These are phyloP conservation scores for Torulaspora quercuum DNA, from an alignment of 805 yeast species.

Conservation along the genomic window DNA sequence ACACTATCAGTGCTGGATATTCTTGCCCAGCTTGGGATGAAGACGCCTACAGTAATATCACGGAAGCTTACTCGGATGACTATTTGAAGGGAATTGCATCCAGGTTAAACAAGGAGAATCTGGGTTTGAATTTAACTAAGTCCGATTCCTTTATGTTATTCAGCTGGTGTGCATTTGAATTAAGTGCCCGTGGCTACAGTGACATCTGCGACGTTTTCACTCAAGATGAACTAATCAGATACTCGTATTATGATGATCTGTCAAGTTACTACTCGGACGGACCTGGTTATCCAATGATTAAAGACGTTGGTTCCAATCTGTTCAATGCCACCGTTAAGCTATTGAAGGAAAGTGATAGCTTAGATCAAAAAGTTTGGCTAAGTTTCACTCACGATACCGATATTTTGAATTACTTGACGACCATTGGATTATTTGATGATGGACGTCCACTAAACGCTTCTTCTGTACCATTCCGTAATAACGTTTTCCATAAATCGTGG, in stretches of 20 bases:
- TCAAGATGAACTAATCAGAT: slow-evolving; percentile 59
- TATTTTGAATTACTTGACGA: slow-evolving; percentile 56
- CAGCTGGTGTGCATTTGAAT: slow-evolving; percentile 69
- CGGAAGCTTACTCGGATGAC: slow-evolving; percentile 20
- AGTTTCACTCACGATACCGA: slow-evolving; percentile 77
- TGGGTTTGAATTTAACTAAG: slow-evolving; percentile 50
- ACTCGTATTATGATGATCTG: slow-evolving; percentile 59
- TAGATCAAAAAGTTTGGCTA: slow-evolving; percentile 55
- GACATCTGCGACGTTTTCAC: slow-evolving; percentile 67
- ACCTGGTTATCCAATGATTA: slow-evolving; percentile 56
- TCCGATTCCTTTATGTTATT: slow-evolving; percentile 53
- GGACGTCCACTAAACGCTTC: slow-evolving; percentile 43
- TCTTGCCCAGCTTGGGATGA: slow-evolving; percentile 42
- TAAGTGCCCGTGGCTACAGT: slow-evolving; percentile 65
- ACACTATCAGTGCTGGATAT: slow-evolving; percentile 46
- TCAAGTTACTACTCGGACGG: slow-evolving; percentile 59
- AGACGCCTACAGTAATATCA: slow-evolving; percentile 17
- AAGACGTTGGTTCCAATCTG: slow-evolving; percentile 59
- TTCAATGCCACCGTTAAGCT: slow-evolving; percentile 50
- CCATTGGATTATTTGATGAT: slow-evolving; percentile 51
- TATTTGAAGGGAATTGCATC: slow-evolving; percentile 53
- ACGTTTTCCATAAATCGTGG: slow-evolving; percentile 47
- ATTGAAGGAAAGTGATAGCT: slow-evolving; percentile 47
- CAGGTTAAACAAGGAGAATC: slow-evolving; percentile 55
- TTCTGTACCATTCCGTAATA: slow-evolving; percentile 43